These are phyloP conservation scores for Aspergillus sp. DNA, from an alignment of 2,329 filamentous ascomycete species.

Conservation along the genomic window DNA sequence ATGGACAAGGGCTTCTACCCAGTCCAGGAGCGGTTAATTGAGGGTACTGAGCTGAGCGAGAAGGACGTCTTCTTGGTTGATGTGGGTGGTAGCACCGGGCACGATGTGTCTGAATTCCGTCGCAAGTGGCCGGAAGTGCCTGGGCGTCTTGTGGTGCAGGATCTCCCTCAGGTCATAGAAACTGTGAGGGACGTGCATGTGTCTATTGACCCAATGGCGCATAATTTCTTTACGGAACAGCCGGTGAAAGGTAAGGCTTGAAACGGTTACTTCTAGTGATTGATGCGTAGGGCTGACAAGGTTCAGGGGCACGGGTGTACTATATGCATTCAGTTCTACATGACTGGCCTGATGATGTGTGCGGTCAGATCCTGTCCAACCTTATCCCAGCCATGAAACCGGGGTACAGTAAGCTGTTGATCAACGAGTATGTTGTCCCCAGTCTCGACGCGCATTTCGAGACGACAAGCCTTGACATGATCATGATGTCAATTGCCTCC, in stretches of 20 bases:
- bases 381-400: slow-evolving; percentile 37
- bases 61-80: slow-evolving; percentile 42
- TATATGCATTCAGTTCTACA: slow-evolving; percentile 17
- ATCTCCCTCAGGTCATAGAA: slow-evolving; percentile 44
- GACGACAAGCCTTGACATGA: slow-evolving; percentile 41
- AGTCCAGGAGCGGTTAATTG: slow-evolving; percentile 22
- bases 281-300: neutral
- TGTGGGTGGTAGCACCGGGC: slow-evolving; percentile 46
- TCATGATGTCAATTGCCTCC: slow-evolving; percentile 45
- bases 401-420: slow-evolving; percentile 46
- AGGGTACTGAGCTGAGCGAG: slow-evolving; percentile 3
- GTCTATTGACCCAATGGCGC: slow-evolving; percentile 33
- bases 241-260: slow-evolving; percentile 16
- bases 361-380: slow-evolving; percentile 34
- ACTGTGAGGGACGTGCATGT: slow-evolving; percentile 17
- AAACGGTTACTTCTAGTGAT: neutral
- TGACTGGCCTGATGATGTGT: slow-evolving; percentile 38
- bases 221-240: slow-evolving; percentile 52
- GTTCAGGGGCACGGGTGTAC: slow-evolving; percentile 33
- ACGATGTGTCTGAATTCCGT: slow-evolving; percentile 42
- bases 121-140: slow-evolving; percentile 38
- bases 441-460: slow-evolving; percentile 35
- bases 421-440: slow-evolving; percentile 48
- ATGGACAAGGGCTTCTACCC: slow-evolving; percentile 31
- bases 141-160: slow-evolving; percentile 52